Percentiles rank a stretch among this genome's conserved stretches.
phyloP scores from a whole-genome alignment of 768 basidiomycete genomes.

The Scleroderma citrinum region DNA sequence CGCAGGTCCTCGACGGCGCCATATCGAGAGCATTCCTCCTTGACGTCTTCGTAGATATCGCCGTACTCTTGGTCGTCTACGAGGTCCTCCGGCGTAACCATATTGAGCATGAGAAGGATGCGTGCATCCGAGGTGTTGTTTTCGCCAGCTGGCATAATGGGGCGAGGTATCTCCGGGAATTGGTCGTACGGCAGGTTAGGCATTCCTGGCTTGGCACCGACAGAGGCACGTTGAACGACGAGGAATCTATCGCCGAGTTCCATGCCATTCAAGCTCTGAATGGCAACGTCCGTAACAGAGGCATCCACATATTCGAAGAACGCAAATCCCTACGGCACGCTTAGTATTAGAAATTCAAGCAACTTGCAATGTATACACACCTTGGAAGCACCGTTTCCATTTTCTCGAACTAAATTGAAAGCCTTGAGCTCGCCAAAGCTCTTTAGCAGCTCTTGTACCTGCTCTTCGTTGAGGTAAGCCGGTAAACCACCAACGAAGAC shows the following conservation, averaged over 20 bases:
- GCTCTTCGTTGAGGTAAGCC: slow-evolving; percentile 93
- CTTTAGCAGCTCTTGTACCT: slow-evolving; percentile 96
- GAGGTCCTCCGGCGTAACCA: slow-evolving; percentile 94
- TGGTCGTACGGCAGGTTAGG: slow-evolving; percentile 69
- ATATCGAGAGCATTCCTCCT: slow-evolving; percentile 79
- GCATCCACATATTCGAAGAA: slow-evolving; percentile 98
- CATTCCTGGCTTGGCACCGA: slow-evolving; percentile 77
- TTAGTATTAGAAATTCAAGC: background rate
- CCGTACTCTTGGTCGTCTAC: slow-evolving; percentile 86
- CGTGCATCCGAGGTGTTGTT: slow-evolving; percentile 55
- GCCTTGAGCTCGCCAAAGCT: slow-evolving; percentile 96
- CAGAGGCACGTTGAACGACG: slow-evolving; percentile 94
- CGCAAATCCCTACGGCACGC: slow-evolving; percentile 76
- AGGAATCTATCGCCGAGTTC: slow-evolving; percentile 93
- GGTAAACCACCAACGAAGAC: slow-evolving; percentile 96
- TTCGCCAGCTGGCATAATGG: slow-evolving; percentile 84
- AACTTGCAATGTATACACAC: slow-evolving; percentile 34
- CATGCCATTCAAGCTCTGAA: slow-evolving; percentile 95
- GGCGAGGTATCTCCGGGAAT: slow-evolving; percentile 79
- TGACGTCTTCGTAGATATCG: slow-evolving; percentile 92
- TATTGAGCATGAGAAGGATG: slow-evolving; percentile 96
- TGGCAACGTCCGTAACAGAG: slow-evolving; percentile 87
- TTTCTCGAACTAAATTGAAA: slow-evolving; percentile 97
- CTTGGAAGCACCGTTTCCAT: slow-evolving; percentile 83
- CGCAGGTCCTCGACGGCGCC: slow-evolving; percentile 80